These are phyloP conservation scores for Phytophthora lateralis DNA, from an alignment of 352 stramenopile species.

Conservation along the genomic window DNA sequence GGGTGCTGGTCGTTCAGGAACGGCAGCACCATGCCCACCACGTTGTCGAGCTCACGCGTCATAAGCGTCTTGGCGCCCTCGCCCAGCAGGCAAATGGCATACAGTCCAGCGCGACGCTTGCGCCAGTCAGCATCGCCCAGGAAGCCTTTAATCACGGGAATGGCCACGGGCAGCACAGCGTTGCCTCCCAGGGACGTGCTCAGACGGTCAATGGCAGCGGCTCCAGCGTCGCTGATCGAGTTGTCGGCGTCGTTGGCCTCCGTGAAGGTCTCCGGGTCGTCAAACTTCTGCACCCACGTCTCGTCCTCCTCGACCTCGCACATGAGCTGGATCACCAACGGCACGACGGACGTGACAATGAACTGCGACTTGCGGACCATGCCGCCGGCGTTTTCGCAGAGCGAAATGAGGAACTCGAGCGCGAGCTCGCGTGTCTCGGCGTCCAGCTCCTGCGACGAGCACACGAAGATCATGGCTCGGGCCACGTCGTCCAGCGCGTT, in stretches of 20 bases:
- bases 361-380: constrained; percentile 81
- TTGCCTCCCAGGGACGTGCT: constrained; percentile 73
- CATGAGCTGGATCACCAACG: constrained; percentile 79
- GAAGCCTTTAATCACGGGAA: constrained; percentile 75
- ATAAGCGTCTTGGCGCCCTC: constrained; percentile 83
- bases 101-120: constrained; percentile 80
- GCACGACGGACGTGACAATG: constrained; percentile 70
- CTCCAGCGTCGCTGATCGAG: constrained; percentile 72
- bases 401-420: constrained; percentile 81
- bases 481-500: constrained; percentile 68
- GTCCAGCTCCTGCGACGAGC: constrained; percentile 65
- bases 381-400: constrained; percentile 80
- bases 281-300: constrained; percentile 75
- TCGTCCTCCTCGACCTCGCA: constrained; percentile 82
- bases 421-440: constrained; percentile 78
- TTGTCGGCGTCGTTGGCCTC: constrained; percentile 67
- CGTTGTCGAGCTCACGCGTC: constrained; percentile 79
- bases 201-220: constrained; percentile 79
- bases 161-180: constrained; percentile 75
- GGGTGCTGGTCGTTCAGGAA: constrained; percentile 75
- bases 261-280: constrained; percentile 81
- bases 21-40: constrained; percentile 68
- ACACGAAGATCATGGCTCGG: constrained; percentile 83
- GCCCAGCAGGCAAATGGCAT: constrained; percentile 76
- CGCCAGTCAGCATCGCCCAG: constrained; percentile 70